These are phyloP conservation scores for Inga leiocalycina DNA, from an alignment of 306 rosid species.

Conservation along the genomic window DNA sequence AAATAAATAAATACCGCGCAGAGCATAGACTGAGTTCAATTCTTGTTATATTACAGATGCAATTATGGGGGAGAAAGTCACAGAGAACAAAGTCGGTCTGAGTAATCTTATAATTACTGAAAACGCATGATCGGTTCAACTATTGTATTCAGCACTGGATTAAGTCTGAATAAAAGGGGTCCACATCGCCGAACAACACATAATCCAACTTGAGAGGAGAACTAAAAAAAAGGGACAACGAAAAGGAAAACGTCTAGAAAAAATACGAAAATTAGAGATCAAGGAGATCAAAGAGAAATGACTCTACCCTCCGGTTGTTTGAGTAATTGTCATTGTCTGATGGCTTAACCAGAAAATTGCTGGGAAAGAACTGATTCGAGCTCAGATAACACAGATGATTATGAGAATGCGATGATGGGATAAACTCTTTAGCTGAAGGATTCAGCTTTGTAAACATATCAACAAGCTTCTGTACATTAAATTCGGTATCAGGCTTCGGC, in stretches of 20 bases:
- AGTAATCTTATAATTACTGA: not conserved
- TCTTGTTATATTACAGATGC: conserved; percentile 9
- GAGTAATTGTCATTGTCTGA: conserved; percentile 52
- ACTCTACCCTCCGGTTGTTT: conserved; percentile 75
- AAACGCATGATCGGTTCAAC: conserved; percentile 16
- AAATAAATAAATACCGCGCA: not conserved
- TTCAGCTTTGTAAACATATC: conserved; percentile 94
- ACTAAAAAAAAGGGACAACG: not conserved
- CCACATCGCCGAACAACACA: not conserved
- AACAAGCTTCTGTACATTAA: conserved; percentile 87
- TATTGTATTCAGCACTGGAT: not conserved
- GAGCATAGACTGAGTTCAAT: conserved; percentile 10
- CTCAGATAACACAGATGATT: conserved; percentile 49
- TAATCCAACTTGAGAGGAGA: conserved; percentile 6
- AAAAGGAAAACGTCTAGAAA: not conserved
- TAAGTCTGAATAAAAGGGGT: not conserved
- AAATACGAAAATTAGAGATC: conserved; percentile 33
- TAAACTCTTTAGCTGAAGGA: conserved; percentile 88
- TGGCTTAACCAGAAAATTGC: conserved; percentile 56
- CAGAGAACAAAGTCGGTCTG: not conserved
- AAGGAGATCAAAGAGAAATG: conserved; percentile 44
- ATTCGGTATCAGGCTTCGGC: conserved; percentile 61
- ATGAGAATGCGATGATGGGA: conserved; percentile 72
- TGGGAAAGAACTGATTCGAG: conserved; percentile 49
- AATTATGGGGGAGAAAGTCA: not conserved